Percentiles rank a stretch among this genome's conserved stretches.
Evolutionary conservation across 371 early-diverging fungal genomes (phyloP).

Genomic region (Mucor lusitanicus): DNA sequence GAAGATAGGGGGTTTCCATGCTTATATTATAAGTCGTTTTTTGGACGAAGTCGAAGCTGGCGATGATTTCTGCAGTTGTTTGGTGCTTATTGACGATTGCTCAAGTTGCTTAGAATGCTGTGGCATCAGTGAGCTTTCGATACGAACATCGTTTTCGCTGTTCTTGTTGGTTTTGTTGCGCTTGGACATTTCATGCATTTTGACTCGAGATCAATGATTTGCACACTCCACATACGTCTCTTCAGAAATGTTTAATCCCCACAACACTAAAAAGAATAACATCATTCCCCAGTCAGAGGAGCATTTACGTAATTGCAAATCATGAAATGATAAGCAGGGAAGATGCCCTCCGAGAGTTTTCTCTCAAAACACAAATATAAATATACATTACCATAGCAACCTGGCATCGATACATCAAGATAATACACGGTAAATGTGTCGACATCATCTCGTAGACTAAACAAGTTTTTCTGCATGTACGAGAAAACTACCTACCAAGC

Average conservation of each 20-base stretch:
- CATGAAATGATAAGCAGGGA: not conserved
- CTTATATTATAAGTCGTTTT: no score
- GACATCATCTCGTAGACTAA: not conserved
- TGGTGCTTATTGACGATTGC: no score
- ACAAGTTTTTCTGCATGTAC: not conserved
- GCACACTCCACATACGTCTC: no score
- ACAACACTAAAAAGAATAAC: not conserved
- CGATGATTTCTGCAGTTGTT: no score
- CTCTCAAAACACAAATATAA: not conserved
- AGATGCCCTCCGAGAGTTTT: not conserved
- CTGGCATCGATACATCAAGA: not conserved
- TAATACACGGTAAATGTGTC: not conserved
- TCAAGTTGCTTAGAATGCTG: no score
- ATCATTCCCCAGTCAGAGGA: not conserved
- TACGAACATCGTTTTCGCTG: no score
- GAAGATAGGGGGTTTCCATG: no score
- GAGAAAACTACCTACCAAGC: not conserved
- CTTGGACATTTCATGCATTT: no score
- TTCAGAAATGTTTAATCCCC: not conserved
- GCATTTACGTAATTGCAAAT: not conserved
- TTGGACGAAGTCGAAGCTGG: no score
- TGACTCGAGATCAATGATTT: no score
- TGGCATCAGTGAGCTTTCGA: no score
- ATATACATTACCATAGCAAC: not conserved
- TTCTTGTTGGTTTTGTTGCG: no score